phyloP scores from a whole-genome alignment of 1,284 basidiomycete species.

The Sanghuangporus sanghuang region DNA sequence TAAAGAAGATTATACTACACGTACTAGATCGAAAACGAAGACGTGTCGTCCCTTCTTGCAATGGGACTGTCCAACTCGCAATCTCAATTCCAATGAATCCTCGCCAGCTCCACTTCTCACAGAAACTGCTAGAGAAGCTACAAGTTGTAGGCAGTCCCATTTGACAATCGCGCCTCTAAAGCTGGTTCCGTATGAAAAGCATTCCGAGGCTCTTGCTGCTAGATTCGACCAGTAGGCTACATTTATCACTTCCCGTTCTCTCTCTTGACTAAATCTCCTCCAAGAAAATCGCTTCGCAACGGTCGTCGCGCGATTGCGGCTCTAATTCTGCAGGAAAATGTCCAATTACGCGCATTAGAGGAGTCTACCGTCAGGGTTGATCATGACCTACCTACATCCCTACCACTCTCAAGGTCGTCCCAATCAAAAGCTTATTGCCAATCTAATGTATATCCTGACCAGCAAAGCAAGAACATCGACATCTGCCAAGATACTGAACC shows the following conservation, averaged over 20 bases:
- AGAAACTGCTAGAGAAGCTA: neutral
- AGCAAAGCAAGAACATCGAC: neutral
- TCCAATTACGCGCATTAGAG: neutral
- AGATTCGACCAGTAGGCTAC: constrained; percentile 3
- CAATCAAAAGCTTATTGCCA: neutral
- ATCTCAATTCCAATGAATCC: no score
- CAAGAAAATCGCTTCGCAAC: neutral
- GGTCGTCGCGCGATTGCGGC: neutral
- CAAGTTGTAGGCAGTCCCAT: neutral
- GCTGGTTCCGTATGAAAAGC: constrained; percentile 7
- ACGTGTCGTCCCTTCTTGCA: neutral
- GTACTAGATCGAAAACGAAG: neutral
- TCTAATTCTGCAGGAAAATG: neutral
- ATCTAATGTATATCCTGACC: neutral
- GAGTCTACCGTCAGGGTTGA: neutral
- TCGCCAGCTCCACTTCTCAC: neutral
- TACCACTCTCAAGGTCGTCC: neutral
- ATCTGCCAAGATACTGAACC: neutral
- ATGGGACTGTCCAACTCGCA: neutral
- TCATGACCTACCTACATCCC: neutral
- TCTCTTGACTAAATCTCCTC: neutral
- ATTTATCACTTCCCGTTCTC: no score
- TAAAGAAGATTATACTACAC: neutral
- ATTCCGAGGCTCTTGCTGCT: neutral
- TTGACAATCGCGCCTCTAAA: neutral